Conservation (phyloP, 1,139 yeast genomes). For the Candida freyschussii region DNA sequence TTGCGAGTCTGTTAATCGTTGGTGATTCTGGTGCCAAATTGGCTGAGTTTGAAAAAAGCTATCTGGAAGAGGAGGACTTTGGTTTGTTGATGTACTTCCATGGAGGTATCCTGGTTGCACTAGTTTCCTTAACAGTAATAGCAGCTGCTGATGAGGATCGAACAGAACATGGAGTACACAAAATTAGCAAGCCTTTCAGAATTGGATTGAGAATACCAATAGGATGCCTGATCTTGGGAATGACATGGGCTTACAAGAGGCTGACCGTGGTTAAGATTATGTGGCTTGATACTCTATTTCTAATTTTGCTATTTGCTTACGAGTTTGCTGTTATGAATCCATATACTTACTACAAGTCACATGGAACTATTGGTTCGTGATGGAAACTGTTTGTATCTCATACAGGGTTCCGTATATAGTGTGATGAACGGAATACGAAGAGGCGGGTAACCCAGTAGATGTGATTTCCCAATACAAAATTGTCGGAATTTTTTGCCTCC, state of each 20-base stretch:
- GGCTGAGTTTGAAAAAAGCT: slow-evolving; percentile 18
- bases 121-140: slow-evolving; percentile 12
- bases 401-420: no score
- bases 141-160: slow-evolving; percentile 18
- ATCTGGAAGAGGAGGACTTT: slow-evolving; percentile 17
- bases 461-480: no score
- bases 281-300: slow-evolving; percentile 20
- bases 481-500: no score
- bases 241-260: slow-evolving; percentile 17
- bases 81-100: slow-evolving; percentile 21
- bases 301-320: slow-evolving; percentile 13
- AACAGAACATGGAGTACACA: slow-evolving; percentile 11
- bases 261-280: slow-evolving; percentile 14
- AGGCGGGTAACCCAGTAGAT: no score
- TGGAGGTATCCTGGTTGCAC: slow-evolving; percentile 19
- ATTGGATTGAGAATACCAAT: slow-evolving; percentile 22
- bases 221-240: slow-evolving; percentile 17
- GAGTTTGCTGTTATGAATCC: slow-evolving; percentile 21
- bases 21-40: slow-evolving; percentile 63
- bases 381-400: no score
- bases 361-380: not conserved
- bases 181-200: slow-evolving; percentile 13
- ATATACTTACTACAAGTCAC: slow-evolving; percentile 4
- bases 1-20: slow-evolving; percentile 47
- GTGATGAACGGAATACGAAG: no score